A percentile compares a stretch with the other conserved stretches of the same genome.
These are phyloP conservation scores for Dryas alaskensis DNA, from an alignment of 306 rosid genomes.

Conservation along the genomic window DNA sequence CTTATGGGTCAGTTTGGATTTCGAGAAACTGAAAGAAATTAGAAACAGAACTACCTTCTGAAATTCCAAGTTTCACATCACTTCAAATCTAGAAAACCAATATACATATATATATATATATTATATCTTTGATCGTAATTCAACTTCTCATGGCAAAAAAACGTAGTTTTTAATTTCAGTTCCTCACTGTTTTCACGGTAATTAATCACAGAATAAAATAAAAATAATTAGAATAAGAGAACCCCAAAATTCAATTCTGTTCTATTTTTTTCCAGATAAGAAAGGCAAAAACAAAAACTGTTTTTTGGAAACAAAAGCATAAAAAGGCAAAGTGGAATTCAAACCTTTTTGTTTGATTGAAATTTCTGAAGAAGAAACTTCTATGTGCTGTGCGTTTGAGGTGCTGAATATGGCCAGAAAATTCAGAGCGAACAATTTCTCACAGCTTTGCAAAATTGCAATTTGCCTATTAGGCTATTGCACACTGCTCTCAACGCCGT, in stretches of 20 bases:
- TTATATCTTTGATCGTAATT: background rate
- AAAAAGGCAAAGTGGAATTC: constrained; percentile 1
- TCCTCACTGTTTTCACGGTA: background rate
- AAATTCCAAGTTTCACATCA: constrained; percentile 5
- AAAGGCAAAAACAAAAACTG: background rate
- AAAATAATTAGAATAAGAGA: background rate
- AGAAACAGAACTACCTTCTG: background rate
- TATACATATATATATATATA: background rate
- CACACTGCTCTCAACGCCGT: background rate
- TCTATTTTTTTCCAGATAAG: background rate
- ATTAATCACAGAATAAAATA: background rate
- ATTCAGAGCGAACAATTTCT: background rate
- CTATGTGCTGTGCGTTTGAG: background rate
- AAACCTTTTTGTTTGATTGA: constrained; percentile 9
- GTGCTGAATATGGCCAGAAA: background rate
- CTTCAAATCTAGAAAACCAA: background rate
- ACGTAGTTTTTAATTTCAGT: background rate
- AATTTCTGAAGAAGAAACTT: constrained; percentile 3
- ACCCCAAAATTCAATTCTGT: background rate
- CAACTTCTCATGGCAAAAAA: background rate
- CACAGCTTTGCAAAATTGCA: background rate
- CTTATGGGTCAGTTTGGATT: background rate
- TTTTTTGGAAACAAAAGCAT: background rate
- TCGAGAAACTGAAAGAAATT: constrained; percentile 1
- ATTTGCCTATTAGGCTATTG: background rate